Evolutionary conservation across 1,284 basidiomycete species (phyloP).

Genomic region (Singerocomus rubriflavus): DNA sequence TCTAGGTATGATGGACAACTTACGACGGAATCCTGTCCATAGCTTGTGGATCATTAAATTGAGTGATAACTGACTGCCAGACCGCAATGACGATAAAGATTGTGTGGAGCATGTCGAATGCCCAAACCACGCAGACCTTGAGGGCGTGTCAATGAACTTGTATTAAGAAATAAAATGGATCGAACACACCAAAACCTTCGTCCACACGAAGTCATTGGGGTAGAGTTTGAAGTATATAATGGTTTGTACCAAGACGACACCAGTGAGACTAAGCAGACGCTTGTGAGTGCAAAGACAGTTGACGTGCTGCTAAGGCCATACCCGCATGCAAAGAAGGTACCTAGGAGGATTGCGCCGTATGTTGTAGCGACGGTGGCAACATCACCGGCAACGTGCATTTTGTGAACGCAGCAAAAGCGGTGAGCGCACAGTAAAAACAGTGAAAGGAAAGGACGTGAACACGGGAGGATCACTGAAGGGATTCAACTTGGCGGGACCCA

Average conservation of each 20-base stretch:
- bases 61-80: slow-evolving; percentile 30
- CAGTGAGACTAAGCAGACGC: slow-evolving; percentile 38
- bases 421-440: background rate
- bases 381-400: slow-evolving; percentile 31
- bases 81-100: slow-evolving; percentile 27
- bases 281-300: slow-evolving; percentile 8
- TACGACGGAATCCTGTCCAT: slow-evolving; percentile 33
- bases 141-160: slow-evolving; percentile 12
- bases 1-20: background rate
- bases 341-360: slow-evolving; percentile 32
- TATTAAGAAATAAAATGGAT: slow-evolving; percentile 7
- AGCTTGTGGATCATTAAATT: slow-evolving; percentile 23
- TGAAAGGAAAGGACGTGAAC: slow-evolving; percentile 24
- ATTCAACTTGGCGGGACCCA: background rate
- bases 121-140: slow-evolving; percentile 32
- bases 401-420: background rate
- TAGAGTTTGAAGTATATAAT: slow-evolving; percentile 45
- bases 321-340: slow-evolving; percentile 30
- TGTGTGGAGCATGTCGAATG: slow-evolving; percentile 31
- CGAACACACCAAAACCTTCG: slow-evolving; percentile 39
- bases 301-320: slow-evolving; percentile 5
- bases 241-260: slow-evolving; percentile 45
- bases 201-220: slow-evolving; percentile 32
- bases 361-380: slow-evolving; percentile 31
- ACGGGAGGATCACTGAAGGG: slow-evolving; percentile 23